Conservation (phyloP, 179 eudicot genomes). For the Monotropa hypopitys region DNA sequence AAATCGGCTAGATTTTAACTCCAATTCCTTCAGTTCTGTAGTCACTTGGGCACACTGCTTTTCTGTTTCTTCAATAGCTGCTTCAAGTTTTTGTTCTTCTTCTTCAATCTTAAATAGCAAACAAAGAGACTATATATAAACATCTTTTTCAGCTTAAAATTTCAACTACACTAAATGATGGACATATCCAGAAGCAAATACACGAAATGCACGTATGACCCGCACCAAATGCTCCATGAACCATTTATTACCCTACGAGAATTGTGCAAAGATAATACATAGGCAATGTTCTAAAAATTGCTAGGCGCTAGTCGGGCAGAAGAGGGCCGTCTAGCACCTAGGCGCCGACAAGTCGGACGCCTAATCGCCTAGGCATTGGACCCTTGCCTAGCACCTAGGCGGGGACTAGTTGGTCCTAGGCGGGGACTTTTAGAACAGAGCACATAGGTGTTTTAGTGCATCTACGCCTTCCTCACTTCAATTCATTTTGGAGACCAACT, state of each 20-base stretch:
- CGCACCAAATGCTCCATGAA: not conserved
- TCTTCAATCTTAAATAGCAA: slow-evolving; percentile 61
- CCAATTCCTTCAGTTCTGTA: slow-evolving; percentile 77
- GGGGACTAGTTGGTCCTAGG: too few relatives aligned
- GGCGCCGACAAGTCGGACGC: too few relatives aligned
- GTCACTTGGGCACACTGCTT: slow-evolving; percentile 73
- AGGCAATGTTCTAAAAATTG: too few relatives aligned
- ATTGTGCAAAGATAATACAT: not conserved
- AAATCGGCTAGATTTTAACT: slow-evolving; percentile 73
- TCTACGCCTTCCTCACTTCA: not conserved
- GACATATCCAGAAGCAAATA: not conserved
- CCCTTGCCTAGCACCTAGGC: too few relatives aligned
- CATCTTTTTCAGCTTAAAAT: not conserved
- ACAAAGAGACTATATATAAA: slow-evolving; percentile 10
- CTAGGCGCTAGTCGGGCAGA: too few relatives aligned
- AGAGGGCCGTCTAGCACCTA: too few relatives aligned
- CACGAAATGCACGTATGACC: not conserved
- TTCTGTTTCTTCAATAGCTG: slow-evolving; percentile 89
- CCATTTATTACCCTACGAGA: not conserved
- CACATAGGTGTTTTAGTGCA: not conserved
- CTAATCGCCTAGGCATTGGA: too few relatives aligned
- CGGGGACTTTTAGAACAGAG: too few relatives aligned
- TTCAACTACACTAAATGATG: not conserved
- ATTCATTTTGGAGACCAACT: not conserved
- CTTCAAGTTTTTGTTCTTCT: slow-evolving; percentile 89